phyloP scores from a whole-genome alignment of 352 stramenopile genomes.

The Pseudoperonospora humuli region DNA sequence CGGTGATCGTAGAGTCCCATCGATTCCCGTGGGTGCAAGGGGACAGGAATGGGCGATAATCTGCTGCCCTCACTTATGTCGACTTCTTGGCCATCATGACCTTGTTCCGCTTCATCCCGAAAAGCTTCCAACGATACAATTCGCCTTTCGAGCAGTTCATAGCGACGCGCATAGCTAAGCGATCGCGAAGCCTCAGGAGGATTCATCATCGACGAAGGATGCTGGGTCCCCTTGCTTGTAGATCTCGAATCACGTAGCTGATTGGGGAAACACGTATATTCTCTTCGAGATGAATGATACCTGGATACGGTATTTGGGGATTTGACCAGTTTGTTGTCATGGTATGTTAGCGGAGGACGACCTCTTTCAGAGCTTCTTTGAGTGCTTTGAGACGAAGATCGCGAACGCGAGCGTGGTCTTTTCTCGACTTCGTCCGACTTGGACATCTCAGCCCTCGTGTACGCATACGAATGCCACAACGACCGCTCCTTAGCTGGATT shows the following conservation, averaged over 20 bases:
- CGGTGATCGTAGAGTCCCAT: conserved; percentile 22
- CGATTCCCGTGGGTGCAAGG: conserved; percentile 15
- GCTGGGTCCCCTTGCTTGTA: neutral
- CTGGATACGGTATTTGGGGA: neutral
- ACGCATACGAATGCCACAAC: conserved; percentile 24
- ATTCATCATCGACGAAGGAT: neutral
- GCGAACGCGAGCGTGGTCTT: conserved; percentile 6
- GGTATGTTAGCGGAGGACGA: neutral
- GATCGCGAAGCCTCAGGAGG: conserved; percentile 6
- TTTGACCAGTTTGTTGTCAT: no score
- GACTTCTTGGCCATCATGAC: neutral
- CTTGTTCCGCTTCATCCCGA: conserved; percentile 7
- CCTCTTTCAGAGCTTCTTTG: conserved; percentile 10
- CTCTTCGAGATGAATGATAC: neutral
- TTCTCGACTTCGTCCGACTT: neutral
- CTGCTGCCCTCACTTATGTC: neutral
- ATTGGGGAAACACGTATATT: conserved; percentile 2
- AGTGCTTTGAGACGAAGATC: conserved; percentile 9
- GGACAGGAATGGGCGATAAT: conserved; percentile 15
- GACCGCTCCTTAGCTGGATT: conserved; percentile 21
- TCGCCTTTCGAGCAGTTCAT: conserved; percentile 16
- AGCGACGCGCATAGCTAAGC: conserved; percentile 7
- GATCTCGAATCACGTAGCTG: neutral
- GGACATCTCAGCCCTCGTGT: conserved; percentile 12
- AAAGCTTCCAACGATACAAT: conserved; percentile 12